Evolutionary conservation across 371 early-diverging fungal genomes (phyloP), one percentile per base, ranked within the genome.

Genomic region (Mucor piriformis): DNA sequence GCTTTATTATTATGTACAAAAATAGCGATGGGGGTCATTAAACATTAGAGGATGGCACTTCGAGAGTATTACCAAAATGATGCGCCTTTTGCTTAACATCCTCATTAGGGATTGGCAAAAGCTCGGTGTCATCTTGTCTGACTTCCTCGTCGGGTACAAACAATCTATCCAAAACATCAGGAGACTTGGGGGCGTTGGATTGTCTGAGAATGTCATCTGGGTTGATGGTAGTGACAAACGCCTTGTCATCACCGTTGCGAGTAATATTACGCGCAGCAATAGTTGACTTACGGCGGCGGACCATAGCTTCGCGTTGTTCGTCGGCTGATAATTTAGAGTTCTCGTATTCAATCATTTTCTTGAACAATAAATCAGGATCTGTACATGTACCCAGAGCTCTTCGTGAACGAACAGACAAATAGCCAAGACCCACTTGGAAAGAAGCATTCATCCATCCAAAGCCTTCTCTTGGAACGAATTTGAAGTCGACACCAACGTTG

Each of bases 381-480:
- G 89, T 89, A 43, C 91, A 83, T 10, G 89, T 79, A 6, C 93
- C 94, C 16, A 95, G 66, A 0, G 92, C 92, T 13, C 95, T 75
- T 7, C 85, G 73, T 76, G 88, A 72, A 44, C 82, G 81, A 6
- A 70, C 63, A 8, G 79, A 88, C 48, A 95, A 69, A 56, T 91
- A 88, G 1, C 76, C 76, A 13, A 94, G 67, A 4, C 96, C 96
- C 5, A 94, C 85, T 78, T 92, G 87, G 70, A 86, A 91, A 3
- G 86, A 86, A 3, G 96, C 90, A 66, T 97, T 97, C 96, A 97
- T 96, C 97, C 97, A 97, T 3, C 96, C 97, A 73, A 97, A 97
- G 1, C 97, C 97, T 80, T 95, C 96, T 7, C 91, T 79, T 0
- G 93, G 89, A 29, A 97, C 88, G 64, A 82, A 90, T 72, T 94